A percentile compares a stretch with the other conserved stretches of the same genome.
Evolutionary conservation across 139 green algal species (phyloP).

Genomic region (Bryopsis sp.): DNA sequence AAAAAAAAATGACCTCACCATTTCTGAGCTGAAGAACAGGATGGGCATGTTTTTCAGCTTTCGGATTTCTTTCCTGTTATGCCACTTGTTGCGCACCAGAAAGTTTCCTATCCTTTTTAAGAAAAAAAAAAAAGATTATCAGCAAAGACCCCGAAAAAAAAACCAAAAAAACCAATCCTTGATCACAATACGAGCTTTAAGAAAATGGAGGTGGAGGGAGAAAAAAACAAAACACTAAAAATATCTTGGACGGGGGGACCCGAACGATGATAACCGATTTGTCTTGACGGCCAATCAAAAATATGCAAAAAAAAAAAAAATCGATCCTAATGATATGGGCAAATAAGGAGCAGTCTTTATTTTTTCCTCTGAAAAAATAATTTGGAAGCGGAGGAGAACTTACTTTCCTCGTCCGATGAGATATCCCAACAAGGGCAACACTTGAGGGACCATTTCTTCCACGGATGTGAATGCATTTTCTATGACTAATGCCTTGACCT

Average conservation of each 20-base stretch:
- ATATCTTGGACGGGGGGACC: background rate
- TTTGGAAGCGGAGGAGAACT: background rate
- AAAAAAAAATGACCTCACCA: too few relatives aligned
- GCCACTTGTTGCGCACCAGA: conserved; percentile 82
- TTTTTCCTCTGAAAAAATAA: background rate
- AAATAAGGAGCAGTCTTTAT: background rate
- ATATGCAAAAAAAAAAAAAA: background rate
- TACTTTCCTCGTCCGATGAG: conserved; percentile 43
- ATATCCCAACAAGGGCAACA: conserved; percentile 45
- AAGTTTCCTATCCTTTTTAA: conserved; percentile 56
- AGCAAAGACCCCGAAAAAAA: background rate
- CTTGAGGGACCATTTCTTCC: conserved; percentile 38
- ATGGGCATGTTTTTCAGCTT: conserved; percentile 45
- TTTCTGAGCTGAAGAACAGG: conserved; percentile 67
- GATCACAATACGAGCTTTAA: background rate
- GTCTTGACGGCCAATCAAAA: background rate
- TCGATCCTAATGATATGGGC: background rate
- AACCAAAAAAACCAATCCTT: background rate
- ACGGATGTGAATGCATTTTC: conserved; percentile 84
- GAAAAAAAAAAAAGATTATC: background rate
- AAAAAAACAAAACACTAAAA: too few relatives aligned
- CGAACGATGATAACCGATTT: background rate
- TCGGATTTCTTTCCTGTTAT: conserved; percentile 43
- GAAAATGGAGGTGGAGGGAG: too few relatives aligned
- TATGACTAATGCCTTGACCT: conserved; percentile 55